Evolutionary conservation across 2,329 filamentous ascomycete species (phyloP), one percentile per base, ranked within the genome.

Genomic region (Phoma sp.): DNA sequence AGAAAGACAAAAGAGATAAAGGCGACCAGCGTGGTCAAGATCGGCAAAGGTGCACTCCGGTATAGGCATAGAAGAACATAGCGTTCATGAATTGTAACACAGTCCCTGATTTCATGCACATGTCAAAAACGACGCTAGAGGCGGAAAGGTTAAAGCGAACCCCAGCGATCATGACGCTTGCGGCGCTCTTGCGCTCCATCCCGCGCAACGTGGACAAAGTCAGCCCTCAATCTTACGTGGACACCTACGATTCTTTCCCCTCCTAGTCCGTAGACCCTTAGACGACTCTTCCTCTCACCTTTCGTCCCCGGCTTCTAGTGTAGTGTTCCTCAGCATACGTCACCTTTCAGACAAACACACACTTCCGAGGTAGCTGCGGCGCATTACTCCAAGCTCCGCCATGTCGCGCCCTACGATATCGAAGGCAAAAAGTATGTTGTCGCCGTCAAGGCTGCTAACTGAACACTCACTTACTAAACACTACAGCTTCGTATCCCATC

Each of bases 401-500:
- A 72, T 72, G 69, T 72, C 69, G 61, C 69, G 64, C 33, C 68
- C 69, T 46, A 67, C 67, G 4, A 62, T 71, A 9, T 70, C 68
- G 13, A 72, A 71, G 56, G 69, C 65, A 33, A 57, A 65, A 38
- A 71, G 65, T 61, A 58, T 13, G 60, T 51, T 35, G 21, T 46
- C 32, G 29, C 24, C n/a, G 10, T 17, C 15, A 12, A 22, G 15
- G 12, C 4, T 45, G 17, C 41, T 31, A 19, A 19, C 4, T 19
- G 6, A 21, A 6, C 2, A 22, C 19, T 12, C 22, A 37, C 5
- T 8, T 13, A 25, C 49, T 65, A 35, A 64, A 25, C 4, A 5
- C 22, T 25, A 17, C 43, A 68, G 65, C 68, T 44, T 66, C 64
- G 19, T 97, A 94, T 76, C 93, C 93, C 43, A 84, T 96, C 55